Evolutionary conservation across 352 stramenopile genomes (phyloP).

Genomic region (Salisapilia sapeloensis): DNA sequence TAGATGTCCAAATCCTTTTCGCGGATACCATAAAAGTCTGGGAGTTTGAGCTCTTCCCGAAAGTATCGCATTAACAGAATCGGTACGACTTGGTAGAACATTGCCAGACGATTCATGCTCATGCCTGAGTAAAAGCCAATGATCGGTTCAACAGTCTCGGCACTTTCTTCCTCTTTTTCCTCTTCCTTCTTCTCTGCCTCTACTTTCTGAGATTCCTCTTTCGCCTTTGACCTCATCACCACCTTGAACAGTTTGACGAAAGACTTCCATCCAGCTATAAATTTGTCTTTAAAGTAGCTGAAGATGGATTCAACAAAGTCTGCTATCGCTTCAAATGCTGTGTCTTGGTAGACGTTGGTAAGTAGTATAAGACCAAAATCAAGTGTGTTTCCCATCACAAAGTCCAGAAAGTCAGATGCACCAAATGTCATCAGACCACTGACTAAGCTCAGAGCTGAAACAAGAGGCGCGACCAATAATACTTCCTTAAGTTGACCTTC

Average conservation of each 20-base stretch:
- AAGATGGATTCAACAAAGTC: constrained; percentile 31
- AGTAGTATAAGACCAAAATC: constrained; percentile 92
- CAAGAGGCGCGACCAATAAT: constrained; percentile 82
- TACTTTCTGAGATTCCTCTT: constrained; percentile 9
- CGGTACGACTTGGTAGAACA: constrained; percentile 90
- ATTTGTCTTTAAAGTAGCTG: constrained; percentile 13
- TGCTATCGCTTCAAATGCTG: constrained; percentile 60
- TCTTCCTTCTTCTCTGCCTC: constrained; percentile 18
- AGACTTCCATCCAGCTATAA: constrained; percentile 14
- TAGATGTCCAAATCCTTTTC: constrained; percentile 98
- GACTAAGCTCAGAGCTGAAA: constrained; percentile 81
- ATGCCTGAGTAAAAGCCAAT: constrained; percentile 88
- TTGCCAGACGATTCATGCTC: constrained; percentile 80
- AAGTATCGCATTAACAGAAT: constrained; percentile 94
- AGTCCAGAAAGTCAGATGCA: constrained; percentile 93
- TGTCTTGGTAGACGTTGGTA: constrained; percentile 83
- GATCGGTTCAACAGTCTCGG: constrained; percentile 92
- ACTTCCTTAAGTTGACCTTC: constrained; percentile 84
- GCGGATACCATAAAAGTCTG: constrained; percentile 91
- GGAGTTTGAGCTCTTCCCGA: constrained; percentile 85
- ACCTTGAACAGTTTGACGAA: constrained; percentile 26
- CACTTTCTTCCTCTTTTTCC: constrained; percentile 29
- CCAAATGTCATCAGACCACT: constrained; percentile 90
- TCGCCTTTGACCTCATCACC: constrained; percentile 26
- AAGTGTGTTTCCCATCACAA: constrained; percentile 89